Evolutionary conservation across 345 rosid genomes (phyloP).

Genomic region (Zanthoxylum bungeanum): DNA sequence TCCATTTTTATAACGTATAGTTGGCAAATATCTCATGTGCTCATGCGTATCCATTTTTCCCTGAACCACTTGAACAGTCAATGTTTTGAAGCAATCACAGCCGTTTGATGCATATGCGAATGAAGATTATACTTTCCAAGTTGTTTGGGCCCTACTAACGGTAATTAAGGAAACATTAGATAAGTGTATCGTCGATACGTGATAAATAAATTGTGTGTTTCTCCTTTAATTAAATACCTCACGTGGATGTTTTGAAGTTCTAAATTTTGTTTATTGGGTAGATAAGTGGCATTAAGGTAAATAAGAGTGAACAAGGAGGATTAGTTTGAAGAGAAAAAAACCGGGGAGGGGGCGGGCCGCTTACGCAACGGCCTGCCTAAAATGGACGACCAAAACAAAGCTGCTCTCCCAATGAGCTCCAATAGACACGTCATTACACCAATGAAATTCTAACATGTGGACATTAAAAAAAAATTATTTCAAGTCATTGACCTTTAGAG

Average conservation of each 20-base stretch:
- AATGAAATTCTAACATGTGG: slow-evolving; percentile 11
- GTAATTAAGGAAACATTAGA: slow-evolving; percentile 8
- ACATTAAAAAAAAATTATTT: neutral
- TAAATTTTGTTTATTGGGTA: too few species aligned
- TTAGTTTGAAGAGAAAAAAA: neutral
- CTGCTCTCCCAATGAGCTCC: slow-evolving; percentile 6
- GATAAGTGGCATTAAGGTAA: neutral
- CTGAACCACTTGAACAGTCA: too few species aligned
- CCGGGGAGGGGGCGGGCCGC: slow-evolving; percentile 20
- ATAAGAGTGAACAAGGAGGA: neutral
- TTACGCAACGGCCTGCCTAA: slow-evolving; percentile 26
- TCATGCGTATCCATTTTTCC: neutral
- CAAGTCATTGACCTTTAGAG: slow-evolving; percentile 17
- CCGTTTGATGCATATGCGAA: neutral
- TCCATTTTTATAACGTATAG: slow-evolving; percentile 10
- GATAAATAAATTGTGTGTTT: neutral
- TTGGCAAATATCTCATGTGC: slow-evolving; percentile 4
- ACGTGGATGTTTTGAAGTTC: slow-evolving; percentile 1
- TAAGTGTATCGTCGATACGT: neutral
- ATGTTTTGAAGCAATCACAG: neutral
- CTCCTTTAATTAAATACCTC: neutral
- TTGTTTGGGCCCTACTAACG: slow-evolving; percentile 1
- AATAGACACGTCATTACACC: slow-evolving; percentile 12
- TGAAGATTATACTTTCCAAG: neutral
- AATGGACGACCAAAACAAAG: slow-evolving; percentile 15